Base-by-base conservation (phyloP, 2,329 filamentous ascomycete genomes). In the Aspergillus thermomutatus region DNA sequence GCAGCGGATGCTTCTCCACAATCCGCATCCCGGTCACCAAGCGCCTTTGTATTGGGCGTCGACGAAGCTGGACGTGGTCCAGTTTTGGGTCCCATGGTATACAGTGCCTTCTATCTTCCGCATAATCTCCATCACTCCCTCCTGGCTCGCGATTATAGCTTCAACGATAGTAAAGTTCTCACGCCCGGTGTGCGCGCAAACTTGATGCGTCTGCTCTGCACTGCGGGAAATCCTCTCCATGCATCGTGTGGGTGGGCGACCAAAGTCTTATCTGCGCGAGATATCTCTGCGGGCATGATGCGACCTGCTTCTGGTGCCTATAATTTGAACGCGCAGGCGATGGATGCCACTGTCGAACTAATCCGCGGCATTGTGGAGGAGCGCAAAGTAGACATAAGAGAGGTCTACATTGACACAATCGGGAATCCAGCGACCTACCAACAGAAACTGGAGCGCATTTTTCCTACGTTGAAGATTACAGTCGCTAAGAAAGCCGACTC, bases 321-420 rank as follows among this genome's bases (percentile, higher is more conserved):
- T 77, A 99, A 99, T 72, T 84, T 99, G 62, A 99, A 99, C 72
- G 91, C 92, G 4, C 94, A 99, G 75, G 93, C 93, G 19, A 89
- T 94, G 85, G 92, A 96, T 73, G 90, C 93, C 3, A 97, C 93
- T 0, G 85, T 96, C 25, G 84, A 84, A 41, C 80, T 99, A 52
- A 93, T 97, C 67, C 81, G 85, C 54, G 87, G 86, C 37, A 89
- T 96, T 3, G 82, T 94, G 37, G 86, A 85, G 8, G 81, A 82
- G 21, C 66, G 65, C 17, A 90, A 91, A 37, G 89, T 97, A 60
- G 92, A 95, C 72, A 80, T 97, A 4, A 83, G 81, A 56, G 91
- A 97, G 74, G 90, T 99, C 52, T 99, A 92, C 73, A 92, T 99
- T 70, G 93, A 99, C 76, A 97, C 93, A 2, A 89, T 97, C 69